These are phyloP conservation scores for Dichotomopilus funicola DNA, from an alignment of 2,329 filamentous ascomycete genomes.

Conservation along the genomic window DNA sequence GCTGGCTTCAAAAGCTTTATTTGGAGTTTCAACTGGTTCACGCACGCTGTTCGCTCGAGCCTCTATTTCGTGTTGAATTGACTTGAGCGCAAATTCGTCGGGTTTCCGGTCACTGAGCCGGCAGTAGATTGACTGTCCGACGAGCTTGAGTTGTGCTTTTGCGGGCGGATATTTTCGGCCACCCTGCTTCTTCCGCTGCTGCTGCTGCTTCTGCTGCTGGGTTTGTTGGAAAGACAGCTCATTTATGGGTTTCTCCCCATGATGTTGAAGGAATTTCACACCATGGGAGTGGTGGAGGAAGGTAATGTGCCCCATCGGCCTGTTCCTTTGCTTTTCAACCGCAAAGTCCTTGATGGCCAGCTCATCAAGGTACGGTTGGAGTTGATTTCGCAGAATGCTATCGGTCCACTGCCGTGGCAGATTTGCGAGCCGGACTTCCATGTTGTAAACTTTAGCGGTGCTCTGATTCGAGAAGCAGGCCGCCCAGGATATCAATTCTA, in stretches of 20 bases:
- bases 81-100: neutral
- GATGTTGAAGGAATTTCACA: slow-evolving; percentile 34
- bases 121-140: slow-evolving; percentile 28
- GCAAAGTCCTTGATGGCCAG: slow-evolving; percentile 38
- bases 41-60: neutral
- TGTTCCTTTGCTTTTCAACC: slow-evolving; percentile 37
- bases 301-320: slow-evolving; percentile 33
- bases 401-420: slow-evolving; percentile 38
- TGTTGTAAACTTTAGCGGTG: slow-evolving; percentile 18
- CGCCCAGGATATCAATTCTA: no score
- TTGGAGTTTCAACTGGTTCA: neutral
- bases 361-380: slow-evolving; percentile 34
- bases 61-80: slow-evolving; percentile 8
- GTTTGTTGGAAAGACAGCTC: neutral
- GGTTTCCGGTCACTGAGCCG: neutral
- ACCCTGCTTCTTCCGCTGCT: no score
- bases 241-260: slow-evolving; percentile 21
- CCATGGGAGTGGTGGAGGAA: slow-evolving; percentile 39
- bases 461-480: no score
- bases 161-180: neutral
- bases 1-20: slow-evolving; percentile 7
- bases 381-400: slow-evolving; percentile 31
- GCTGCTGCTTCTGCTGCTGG: neutral
- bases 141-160: slow-evolving; percentile 26
- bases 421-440: slow-evolving; percentile 42